These are phyloP conservation scores for Perkinsus chesapeaki DNA, from an alignment of 169 alveolate genomes.

Conservation along the genomic window DNA sequence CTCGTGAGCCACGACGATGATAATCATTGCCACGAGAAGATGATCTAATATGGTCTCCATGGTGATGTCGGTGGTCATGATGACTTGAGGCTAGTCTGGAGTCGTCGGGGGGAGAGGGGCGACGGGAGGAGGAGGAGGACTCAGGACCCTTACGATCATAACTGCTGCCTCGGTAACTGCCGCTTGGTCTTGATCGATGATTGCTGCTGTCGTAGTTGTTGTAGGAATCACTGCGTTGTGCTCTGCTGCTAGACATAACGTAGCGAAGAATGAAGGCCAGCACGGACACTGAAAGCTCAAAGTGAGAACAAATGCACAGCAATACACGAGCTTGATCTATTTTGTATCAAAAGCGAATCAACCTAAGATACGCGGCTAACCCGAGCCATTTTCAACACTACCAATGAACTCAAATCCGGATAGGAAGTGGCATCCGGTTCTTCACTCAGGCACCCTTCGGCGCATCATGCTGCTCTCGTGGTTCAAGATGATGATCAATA, in stretches of 20 bases:
- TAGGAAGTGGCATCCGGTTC: neutral
- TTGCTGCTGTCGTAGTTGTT: neutral
- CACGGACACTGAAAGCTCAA: constrained; percentile 4
- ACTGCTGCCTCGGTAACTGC: neutral
- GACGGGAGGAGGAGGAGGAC: too few species aligned
- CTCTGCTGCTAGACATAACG: neutral
- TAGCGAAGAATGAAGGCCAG: constrained; percentile 3
- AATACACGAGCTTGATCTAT: neutral
- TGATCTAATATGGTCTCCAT: neutral
- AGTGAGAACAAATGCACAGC: constrained; percentile 3
- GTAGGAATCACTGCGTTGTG: neutral
- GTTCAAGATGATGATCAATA: neutral
- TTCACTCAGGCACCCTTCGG: neutral
- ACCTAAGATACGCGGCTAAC: neutral
- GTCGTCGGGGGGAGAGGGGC: neutral
- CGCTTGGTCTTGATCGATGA: neutral
- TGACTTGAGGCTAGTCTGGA: too few species aligned
- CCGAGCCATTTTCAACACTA: constrained; percentile 1
- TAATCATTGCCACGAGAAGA: neutral
- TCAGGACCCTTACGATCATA: neutral
- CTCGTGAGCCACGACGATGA: neutral
- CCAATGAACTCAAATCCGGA: neutral
- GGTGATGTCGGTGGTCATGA: neutral
- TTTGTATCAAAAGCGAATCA: neutral
- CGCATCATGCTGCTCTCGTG: too few species aligned